phyloP scores from a whole-genome alignment of 2,329 filamentous ascomycete species.

The Neoascochyta sp. region DNA sequence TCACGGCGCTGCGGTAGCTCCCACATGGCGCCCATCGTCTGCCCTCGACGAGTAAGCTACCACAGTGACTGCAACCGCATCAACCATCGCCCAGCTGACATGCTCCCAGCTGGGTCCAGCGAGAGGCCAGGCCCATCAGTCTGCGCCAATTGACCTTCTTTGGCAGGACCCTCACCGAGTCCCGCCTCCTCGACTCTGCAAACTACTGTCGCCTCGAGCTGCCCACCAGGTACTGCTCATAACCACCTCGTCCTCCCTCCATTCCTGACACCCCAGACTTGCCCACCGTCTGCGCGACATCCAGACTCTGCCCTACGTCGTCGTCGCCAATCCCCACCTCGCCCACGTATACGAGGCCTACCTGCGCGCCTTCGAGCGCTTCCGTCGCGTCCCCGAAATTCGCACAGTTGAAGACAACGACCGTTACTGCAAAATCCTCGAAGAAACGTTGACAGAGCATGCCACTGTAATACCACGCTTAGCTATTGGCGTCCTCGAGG shows the following conservation, averaged over 20 bases:
- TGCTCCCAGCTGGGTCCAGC: slow-evolving; percentile 75
- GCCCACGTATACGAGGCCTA: slow-evolving; percentile 95
- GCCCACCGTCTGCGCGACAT: slow-evolving; percentile 95
- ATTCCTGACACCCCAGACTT: slow-evolving; percentile 52
- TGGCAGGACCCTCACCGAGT: slow-evolving; percentile 86
- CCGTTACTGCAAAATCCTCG: slow-evolving; percentile 73
- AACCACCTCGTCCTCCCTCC: background rate
- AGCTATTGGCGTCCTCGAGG: slow-evolving; percentile 91
- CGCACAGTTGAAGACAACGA: slow-evolving; percentile 88
- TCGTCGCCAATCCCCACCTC: slow-evolving; percentile 92
- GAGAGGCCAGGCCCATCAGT: slow-evolving; percentile 91
- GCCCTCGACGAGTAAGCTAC: slow-evolving; percentile 56
- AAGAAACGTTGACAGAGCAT: slow-evolving; percentile 78
- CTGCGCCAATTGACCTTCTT: slow-evolving; percentile 96
- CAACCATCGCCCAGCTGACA: slow-evolving; percentile 8
- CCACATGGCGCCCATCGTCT: slow-evolving; percentile 57
- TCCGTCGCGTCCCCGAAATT: slow-evolving; percentile 80
- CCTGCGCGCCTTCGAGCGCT: slow-evolving; percentile 90
- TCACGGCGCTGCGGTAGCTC: slow-evolving; percentile 40
- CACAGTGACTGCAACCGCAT: slow-evolving; percentile 9
- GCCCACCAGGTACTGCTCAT: slow-evolving; percentile 62
- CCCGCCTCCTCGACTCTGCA: slow-evolving; percentile 83
- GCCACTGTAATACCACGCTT: slow-evolving; percentile 90
- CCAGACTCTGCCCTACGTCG: slow-evolving; percentile 91
- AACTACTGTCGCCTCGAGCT: slow-evolving; percentile 97